Conservation (phyloP, 176 grass and related monocot genomes). For the bread wheat (Triticum aestivum) region IWGSC_CS_RefSeq_v2.1 NC_057802.1:487958750-487959249, state of each 20-base stretch:
- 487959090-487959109: background rate
- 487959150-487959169: background rate
- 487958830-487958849: constrained; percentile 86
- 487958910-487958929: constrained; percentile 35
- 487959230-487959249: background rate
- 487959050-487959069: constrained; percentile 77
- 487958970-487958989: constrained; percentile 77
- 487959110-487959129: background rate
- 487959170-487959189: background rate
- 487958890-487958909: constrained; percentile 76
- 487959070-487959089: background rate
- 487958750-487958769: constrained; percentile 52
- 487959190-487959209: background rate
- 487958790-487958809: constrained; percentile 93
- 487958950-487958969: constrained; percentile 44
- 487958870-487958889: constrained; percentile 63
- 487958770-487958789: constrained; percentile 80
- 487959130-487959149: background rate
- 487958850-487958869: constrained; percentile 72
- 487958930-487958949: constrained; percentile 34
- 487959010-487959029: constrained; percentile 61
- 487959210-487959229: background rate
- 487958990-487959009: constrained; percentile 59
- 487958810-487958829: constrained; percentile 82
- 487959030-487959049: constrained; percentile 72